Evolutionary conservation across 495 filamentous ascomycete species (phyloP).

Genomic region (Tuber magnatum): DNA sequence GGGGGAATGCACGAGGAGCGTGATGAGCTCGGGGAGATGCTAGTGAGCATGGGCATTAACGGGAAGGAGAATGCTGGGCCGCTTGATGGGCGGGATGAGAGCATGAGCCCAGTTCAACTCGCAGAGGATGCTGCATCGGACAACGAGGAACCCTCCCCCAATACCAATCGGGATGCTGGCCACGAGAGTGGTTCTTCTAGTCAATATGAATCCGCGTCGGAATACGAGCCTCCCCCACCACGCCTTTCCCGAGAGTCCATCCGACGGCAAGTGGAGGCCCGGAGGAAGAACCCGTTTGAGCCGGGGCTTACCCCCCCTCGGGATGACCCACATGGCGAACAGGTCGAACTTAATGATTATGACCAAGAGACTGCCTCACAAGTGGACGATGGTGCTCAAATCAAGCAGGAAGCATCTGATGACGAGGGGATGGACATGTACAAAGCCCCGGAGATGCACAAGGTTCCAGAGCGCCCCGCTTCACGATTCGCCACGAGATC

Average conservation of each 20-base stretch:
- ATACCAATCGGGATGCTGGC: conserved; percentile 27
- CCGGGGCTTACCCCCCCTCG: conserved; percentile 7
- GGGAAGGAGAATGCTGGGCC: conserved; percentile 48
- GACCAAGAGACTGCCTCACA: conserved; percentile 40
- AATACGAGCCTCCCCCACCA: conserved; percentile 55
- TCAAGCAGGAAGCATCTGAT: conserved; percentile 60
- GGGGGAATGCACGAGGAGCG: conserved; percentile 59
- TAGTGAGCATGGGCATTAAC: conserved; percentile 50
- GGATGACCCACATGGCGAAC: background rate
- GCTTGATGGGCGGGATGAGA: conserved; percentile 53
- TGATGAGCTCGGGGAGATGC: conserved; percentile 39
- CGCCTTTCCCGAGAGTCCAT: conserved; percentile 91
- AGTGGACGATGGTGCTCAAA: conserved; percentile 52
- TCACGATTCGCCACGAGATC: conserved; percentile 39
- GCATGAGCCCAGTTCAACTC: conserved; percentile 44
- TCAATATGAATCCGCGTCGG: conserved; percentile 44
- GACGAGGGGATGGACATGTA: conserved; percentile 60
- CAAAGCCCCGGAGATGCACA: conserved; percentile 60
- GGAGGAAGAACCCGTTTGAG: conserved; percentile 47
- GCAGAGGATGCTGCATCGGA: conserved; percentile 48
- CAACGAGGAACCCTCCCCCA: conserved; percentile 42
- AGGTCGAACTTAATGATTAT: conserved; percentile 46
- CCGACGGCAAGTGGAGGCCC: conserved; percentile 76
- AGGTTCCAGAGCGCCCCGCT: conserved; percentile 37
- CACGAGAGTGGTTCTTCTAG: conserved; percentile 27